A percentile compares a stretch with the other conserved stretches of the same genome.
Conservation (phyloP, 192 early-diverging fungal species). For the Oehlia diaphana region DNA sequence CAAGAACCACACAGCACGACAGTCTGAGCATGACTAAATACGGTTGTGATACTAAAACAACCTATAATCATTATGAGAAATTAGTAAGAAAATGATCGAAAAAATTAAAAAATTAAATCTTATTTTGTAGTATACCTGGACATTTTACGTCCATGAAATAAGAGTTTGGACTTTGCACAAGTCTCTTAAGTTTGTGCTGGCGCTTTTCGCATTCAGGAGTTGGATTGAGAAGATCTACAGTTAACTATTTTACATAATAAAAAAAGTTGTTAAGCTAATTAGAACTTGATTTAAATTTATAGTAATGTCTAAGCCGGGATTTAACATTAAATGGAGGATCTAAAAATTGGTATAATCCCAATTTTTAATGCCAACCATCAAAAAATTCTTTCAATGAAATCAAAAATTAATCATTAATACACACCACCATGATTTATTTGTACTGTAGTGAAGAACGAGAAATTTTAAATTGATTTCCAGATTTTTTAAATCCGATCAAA, state of each 20-base stretch:
- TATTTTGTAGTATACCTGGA: conserved; percentile 50
- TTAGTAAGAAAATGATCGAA: background rate
- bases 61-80: conserved; percentile 41
- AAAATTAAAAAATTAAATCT: conserved; percentile 1
- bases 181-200: conserved; percentile 94
- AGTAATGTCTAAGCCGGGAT: background rate
- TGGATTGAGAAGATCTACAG: conserved; percentile 94
- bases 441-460: too few relatives aligned
- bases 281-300: background rate
- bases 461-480: too few relatives aligned
- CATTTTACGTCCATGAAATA: conserved; percentile 99
- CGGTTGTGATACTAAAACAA: conserved; percentile 97
- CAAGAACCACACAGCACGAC: conserved; percentile 96
- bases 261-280: background rate
- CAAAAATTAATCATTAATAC: background rate
- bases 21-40: conserved; percentile 99
- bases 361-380: background rate
- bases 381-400: background rate
- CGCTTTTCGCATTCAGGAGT: conserved; percentile 76
- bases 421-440: background rate
- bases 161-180: conserved; percentile 95
- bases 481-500: too few relatives aligned
- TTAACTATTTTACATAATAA: conserved; percentile 57
- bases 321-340: too few relatives aligned
- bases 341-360: background rate